Conservation (phyloP, 345 rosid species). For the Clausena lansium region DNA sequence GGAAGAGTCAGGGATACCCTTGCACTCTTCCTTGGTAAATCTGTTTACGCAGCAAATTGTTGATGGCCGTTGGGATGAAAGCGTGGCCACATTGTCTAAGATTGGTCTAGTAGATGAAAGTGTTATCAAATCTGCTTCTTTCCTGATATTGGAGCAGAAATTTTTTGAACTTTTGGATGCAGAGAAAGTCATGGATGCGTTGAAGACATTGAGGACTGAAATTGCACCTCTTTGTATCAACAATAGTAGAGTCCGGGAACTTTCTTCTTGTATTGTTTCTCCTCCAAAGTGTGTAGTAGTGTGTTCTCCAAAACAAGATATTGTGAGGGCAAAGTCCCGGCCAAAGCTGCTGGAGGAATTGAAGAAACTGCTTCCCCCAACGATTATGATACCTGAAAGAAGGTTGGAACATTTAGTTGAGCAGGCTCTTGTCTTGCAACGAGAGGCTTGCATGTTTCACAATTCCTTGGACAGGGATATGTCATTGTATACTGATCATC, state of each 20-base stretch:
- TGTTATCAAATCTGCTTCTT: slow-evolving; percentile 47
- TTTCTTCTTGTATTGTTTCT: slow-evolving; percentile 42
- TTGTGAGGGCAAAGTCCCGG: slow-evolving; percentile 37
- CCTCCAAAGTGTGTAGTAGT: slow-evolving; percentile 24
- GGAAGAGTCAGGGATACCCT: slow-evolving; percentile 64
- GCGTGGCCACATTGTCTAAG: slow-evolving; percentile 40
- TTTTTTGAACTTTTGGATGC: slow-evolving; percentile 48
- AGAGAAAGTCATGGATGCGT: slow-evolving; percentile 49
- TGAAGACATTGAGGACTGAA: slow-evolving; percentile 64
- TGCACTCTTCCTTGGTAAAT: slow-evolving; percentile 45
- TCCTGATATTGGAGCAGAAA: slow-evolving; percentile 61
- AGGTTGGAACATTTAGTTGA: slow-evolving; percentile 69
- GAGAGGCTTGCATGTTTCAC: slow-evolving; percentile 57
- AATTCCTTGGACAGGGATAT: slow-evolving; percentile 49
- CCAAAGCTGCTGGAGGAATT: slow-evolving; percentile 50
- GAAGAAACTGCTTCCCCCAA: slow-evolving; percentile 53
- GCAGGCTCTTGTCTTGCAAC: slow-evolving; percentile 60
- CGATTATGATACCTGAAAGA: slow-evolving; percentile 53
- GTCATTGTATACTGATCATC: slow-evolving; percentile 66
- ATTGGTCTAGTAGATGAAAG: slow-evolving; percentile 45
- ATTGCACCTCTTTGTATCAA: slow-evolving; percentile 50
- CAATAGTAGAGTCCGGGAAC: slow-evolving; percentile 41
- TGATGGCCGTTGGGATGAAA: slow-evolving; percentile 57
- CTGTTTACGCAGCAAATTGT: slow-evolving; percentile 43
- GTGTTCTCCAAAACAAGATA: slow-evolving; percentile 29